phyloP scores from a whole-genome alignment of 1,139 yeast species.

The Kurtzmaniella quercitrusa region DNA sequence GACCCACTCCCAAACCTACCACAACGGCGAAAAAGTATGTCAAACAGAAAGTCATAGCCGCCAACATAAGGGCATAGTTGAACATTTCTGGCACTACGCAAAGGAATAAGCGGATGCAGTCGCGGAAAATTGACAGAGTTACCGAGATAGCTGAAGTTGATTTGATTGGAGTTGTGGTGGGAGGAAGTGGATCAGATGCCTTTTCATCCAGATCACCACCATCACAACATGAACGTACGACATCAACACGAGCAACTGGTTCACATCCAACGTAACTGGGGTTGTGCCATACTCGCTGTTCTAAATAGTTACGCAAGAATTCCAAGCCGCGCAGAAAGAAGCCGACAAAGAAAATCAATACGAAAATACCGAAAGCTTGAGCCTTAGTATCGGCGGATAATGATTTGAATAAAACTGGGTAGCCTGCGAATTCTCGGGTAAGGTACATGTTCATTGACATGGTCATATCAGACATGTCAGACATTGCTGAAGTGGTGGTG shows the following conservation, averaged over 20 bases:
- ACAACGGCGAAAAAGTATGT: conserved; percentile 70
- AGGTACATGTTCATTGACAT: conserved; percentile 54
- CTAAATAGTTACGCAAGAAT: conserved; percentile 58
- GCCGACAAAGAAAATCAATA: conserved; percentile 53
- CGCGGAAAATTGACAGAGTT: conserved; percentile 39
- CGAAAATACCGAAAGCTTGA: conserved; percentile 69
- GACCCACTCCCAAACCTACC: conserved; percentile 64
- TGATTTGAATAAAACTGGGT: conserved; percentile 59
- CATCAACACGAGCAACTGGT: conserved; percentile 4
- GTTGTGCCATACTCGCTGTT: conserved; percentile 57
- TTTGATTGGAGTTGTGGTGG: conserved; percentile 5
- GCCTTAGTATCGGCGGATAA: conserved; percentile 52
- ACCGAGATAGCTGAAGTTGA: conserved; percentile 9
- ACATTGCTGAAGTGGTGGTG: conserved; percentile 8
- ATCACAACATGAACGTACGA: conserved; percentile 1
- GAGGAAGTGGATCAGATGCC: conserved; percentile 9
- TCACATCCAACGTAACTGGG: conserved; percentile 23
- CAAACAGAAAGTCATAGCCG: conserved; percentile 66
- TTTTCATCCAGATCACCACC: conserved; percentile 13
- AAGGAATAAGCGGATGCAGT: conserved; percentile 49
- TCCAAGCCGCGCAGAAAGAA: conserved; percentile 56
- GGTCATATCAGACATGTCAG: conserved; percentile 12
- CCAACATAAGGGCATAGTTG: conserved; percentile 72
- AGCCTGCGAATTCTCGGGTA: conserved; percentile 44
- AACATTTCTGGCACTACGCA: conserved; percentile 61